phyloP scores from a whole-genome alignment of 768 basidiomycete genomes.

The Boletus coccyginus region DNA sequence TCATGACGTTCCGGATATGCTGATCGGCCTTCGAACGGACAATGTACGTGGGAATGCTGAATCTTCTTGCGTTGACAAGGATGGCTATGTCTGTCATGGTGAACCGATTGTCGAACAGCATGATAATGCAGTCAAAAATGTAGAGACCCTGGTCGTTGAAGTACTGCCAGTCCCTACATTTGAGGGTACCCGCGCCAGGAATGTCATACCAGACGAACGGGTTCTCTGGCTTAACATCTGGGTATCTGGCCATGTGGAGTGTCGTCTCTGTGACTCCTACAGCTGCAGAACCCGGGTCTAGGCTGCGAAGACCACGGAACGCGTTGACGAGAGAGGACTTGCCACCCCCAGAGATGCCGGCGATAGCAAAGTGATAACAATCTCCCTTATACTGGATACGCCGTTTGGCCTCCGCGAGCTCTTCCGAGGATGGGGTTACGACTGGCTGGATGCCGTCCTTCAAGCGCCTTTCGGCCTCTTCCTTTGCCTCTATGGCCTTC shows the following conservation, averaged over 20 bases:
- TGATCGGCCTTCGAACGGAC: constrained; percentile 38
- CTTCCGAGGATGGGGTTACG: constrained; percentile 20
- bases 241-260: constrained; percentile 21
- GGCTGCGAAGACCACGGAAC: constrained; percentile 29
- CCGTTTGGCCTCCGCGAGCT: constrained; percentile 16
- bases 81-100: constrained; percentile 34
- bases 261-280: constrained; percentile 34
- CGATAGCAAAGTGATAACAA: constrained; percentile 32
- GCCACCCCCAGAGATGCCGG: constrained; percentile 34
- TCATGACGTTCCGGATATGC: constrained; percentile 27
- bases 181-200: constrained; percentile 36
- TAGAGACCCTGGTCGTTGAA: constrained; percentile 37
- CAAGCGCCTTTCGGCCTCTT: constrained; percentile 17
- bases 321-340: constrained; percentile 38
- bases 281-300: constrained; percentile 22
- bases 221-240: constrained; percentile 17
- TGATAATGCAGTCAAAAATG: constrained; percentile 35
- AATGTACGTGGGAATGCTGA: constrained; percentile 34
- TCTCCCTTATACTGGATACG: constrained; percentile 23
- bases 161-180: constrained; percentile 34
- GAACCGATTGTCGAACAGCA: constrained; percentile 34
- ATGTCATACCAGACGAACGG: constrained; percentile 35
- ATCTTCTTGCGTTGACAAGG: constrained; percentile 29
- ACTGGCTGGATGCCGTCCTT: constrained; percentile 28
- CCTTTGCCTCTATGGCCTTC: constrained; percentile 2